Conservation (phyloP, 495 filamentous ascomycete genomes). For the Hypoxylon trugodes region DNA sequence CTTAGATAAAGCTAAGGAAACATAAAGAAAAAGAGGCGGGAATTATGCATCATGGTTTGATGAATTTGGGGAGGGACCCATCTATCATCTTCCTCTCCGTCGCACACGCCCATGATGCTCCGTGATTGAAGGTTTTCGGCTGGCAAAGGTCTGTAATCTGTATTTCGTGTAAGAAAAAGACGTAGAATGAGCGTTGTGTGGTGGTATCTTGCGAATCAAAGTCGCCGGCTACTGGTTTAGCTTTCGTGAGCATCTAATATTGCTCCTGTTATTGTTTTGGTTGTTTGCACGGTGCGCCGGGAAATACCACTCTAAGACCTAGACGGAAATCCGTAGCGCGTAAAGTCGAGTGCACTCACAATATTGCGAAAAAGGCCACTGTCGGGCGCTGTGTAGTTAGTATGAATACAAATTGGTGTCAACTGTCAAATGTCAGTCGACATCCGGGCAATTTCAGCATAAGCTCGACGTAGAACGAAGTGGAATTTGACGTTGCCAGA, state of each 20-base stretch:
- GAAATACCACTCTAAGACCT: background rate
- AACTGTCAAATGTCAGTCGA: constrained; percentile 37
- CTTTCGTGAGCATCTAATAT: background rate
- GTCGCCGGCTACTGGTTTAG: background rate
- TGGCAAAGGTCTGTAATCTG: too few relatives aligned
- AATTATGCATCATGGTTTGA: constrained; percentile 18
- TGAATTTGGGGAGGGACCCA: too few relatives aligned
- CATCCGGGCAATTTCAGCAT: constrained; percentile 12
- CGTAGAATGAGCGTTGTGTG: background rate
- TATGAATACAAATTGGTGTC: constrained; percentile 25
- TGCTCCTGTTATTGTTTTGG: constrained; percentile 10
- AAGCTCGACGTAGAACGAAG: background rate
- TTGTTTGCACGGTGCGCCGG: constrained; percentile 6
- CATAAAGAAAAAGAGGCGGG: constrained; percentile 1
- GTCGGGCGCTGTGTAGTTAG: constrained; percentile 20
- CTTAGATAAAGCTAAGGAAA: background rate
- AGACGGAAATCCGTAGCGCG: background rate
- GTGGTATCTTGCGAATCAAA: too few relatives aligned
- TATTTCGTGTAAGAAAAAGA: background rate
- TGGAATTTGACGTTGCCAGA: background rate
- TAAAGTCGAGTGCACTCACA: constrained; percentile 17
- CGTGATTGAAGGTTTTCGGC: too few relatives aligned
- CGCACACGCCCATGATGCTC: too few relatives aligned
- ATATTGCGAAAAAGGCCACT: constrained; percentile 14
- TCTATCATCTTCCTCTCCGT: too few relatives aligned